These are phyloP conservation scores for Mercurialis annua DNA, from an alignment of 345 rosid species.

Conservation along the genomic window DNA sequence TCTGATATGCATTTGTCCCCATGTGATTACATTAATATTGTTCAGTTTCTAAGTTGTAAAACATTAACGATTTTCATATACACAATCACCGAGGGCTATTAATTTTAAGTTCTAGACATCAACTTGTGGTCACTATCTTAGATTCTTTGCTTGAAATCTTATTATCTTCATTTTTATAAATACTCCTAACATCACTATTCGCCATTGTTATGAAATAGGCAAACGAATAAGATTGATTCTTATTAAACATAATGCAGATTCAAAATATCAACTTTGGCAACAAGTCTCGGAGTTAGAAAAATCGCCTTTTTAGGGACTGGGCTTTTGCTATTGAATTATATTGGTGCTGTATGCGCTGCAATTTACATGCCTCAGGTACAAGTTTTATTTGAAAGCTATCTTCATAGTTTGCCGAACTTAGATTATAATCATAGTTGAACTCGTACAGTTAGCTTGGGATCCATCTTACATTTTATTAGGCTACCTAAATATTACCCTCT, in stretches of 20 bases:
- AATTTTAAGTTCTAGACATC: conserved; percentile 9
- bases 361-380: conserved; percentile 86
- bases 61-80: not conserved
- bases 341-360: conserved; percentile 68
- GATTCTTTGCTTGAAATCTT: not conserved
- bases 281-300: conserved; percentile 92
- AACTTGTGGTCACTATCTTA: not conserved
- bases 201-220: not conserved
- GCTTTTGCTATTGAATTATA: conserved; percentile 73
- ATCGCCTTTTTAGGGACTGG: conserved; percentile 88
- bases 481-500: conserved; percentile 12
- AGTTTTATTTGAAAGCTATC: conserved; percentile 15
- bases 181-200: not conserved
- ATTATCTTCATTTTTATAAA: not conserved
- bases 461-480: not conserved
- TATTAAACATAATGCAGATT: conserved; percentile 41
- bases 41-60: not conserved
- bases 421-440: not conserved
- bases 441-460: conserved; percentile 2
- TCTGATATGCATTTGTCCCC: not conserved
- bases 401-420: conserved; percentile 9
- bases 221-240: not conserved
- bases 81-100: not conserved
- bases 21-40: conserved; percentile 1
- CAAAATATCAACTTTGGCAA: conserved; percentile 87